Percentiles rank a stretch among this genome's conserved stretches.
Evolutionary conservation across 2,329 filamentous ascomycete genomes (phyloP).

Genomic region (Trichoderma sp.): DNA sequence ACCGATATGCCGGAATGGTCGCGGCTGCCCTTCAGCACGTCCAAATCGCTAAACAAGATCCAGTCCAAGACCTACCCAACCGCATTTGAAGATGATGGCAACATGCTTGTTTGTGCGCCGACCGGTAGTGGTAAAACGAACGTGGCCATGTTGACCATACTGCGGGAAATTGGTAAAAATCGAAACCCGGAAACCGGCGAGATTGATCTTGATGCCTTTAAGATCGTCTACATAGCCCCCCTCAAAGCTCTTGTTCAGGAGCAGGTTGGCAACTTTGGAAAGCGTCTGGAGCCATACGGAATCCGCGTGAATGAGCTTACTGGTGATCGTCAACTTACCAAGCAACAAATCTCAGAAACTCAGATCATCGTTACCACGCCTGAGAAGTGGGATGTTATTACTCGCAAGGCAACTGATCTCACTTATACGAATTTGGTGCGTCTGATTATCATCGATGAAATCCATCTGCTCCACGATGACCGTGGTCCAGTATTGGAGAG

Average conservation of each 20-base stretch:
- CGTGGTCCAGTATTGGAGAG: slow-evolving; percentile 95
- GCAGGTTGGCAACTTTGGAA: slow-evolving; percentile 96
- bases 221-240: slow-evolving; percentile 97
- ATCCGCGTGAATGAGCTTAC: slow-evolving; percentile 94
- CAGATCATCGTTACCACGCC: slow-evolving; percentile 98
- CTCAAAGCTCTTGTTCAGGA: slow-evolving; percentile 95
- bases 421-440: slow-evolving; percentile 98
- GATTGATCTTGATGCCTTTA: slow-evolving; percentile 94
- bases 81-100: slow-evolving; percentile 91
- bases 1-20: slow-evolving; percentile 93
- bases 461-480: slow-evolving; percentile 95
- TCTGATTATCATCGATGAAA: slow-evolving; percentile 95
- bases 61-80: slow-evolving; percentile 91
- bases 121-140: slow-evolving; percentile 99
- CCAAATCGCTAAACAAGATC: slow-evolving; percentile 89
- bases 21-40: slow-evolving; percentile 77
- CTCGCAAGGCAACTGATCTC: slow-evolving; percentile 92
- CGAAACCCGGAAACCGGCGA: slow-evolving; percentile 86
- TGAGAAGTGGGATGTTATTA: slow-evolving; percentile 99
- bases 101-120: slow-evolving; percentile 96
- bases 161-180: slow-evolving; percentile 96
- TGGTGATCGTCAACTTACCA: slow-evolving; percentile 95
- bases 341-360: slow-evolving; percentile 96
- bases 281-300: slow-evolving; percentile 84
- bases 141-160: slow-evolving; percentile 94